Conservation (phyloP, 2,329 filamentous ascomycete species). For the Fusarium clavum region DNA sequence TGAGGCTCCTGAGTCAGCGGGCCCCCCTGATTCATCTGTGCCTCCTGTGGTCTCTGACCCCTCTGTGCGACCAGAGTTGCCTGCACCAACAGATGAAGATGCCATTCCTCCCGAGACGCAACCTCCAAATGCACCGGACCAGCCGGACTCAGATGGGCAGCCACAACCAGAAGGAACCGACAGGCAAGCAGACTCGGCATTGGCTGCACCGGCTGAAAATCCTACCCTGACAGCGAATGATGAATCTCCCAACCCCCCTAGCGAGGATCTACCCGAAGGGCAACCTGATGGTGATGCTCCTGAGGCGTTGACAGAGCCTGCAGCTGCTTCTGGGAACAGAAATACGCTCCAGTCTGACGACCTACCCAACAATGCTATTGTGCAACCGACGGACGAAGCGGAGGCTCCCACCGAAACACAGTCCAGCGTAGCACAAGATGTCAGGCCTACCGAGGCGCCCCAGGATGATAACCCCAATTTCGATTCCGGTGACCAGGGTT, state of each 20-base stretch:
- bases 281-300: neutral
- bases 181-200: constrained; percentile 1
- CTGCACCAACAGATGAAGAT: neutral
- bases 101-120: neutral
- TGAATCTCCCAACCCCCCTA: neutral
- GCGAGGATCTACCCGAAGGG: neutral
- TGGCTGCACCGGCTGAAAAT: neutral
- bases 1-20: neutral
- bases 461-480: neutral
- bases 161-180: constrained; percentile 1
- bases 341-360: neutral
- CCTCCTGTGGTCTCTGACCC: constrained; percentile 3
- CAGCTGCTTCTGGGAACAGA: neutral
- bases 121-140: neutral
- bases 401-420: neutral
- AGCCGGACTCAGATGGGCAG: neutral
- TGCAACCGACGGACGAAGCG: constrained; percentile 1
- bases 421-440: neutral
- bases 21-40: neutral
- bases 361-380: neutral
- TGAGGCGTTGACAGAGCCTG: neutral
- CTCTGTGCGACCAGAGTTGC: neutral
- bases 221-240: neutral
- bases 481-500: neutral
- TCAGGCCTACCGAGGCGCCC: neutral